Conservation (phyloP, 169 alveolate genomes). For the Plasmodium coatneyi region DNA sequence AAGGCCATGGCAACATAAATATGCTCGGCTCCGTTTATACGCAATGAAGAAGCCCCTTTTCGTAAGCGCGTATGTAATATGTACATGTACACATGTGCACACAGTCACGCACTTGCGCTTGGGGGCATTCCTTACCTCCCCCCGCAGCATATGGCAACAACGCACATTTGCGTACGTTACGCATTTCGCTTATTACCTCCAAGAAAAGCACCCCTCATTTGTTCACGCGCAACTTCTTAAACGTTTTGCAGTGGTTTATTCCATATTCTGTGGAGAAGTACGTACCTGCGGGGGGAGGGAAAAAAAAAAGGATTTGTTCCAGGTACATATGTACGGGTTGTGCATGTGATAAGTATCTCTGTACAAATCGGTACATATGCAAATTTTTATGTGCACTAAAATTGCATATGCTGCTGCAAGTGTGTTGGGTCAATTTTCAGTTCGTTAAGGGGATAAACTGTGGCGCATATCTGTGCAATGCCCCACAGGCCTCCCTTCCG, state of each 20-base stretch:
- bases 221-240: slow-evolving; percentile 24
- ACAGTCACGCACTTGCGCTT: neutral
- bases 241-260: slow-evolving; percentile 31
- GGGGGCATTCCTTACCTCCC: neutral
- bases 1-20: neutral
- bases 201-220: neutral
- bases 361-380: neutral
- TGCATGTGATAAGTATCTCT: neutral
- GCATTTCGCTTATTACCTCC: neutral
- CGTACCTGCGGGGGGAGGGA: slow-evolving; percentile 12
- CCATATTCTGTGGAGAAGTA: slow-evolving; percentile 68
- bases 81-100: neutral
- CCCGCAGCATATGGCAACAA: neutral
- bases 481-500: neutral
- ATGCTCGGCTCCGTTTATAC: neutral
- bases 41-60: neutral
- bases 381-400: neutral
- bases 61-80: neutral
- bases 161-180: neutral
- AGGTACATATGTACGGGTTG: neutral
- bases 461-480: neutral
- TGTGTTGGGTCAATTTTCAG: neutral
- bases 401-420: neutral
- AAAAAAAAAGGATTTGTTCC: neutral
- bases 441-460: neutral